These are phyloP conservation scores for Pisolithus thermaeus DNA, from an alignment of 1,284 basidiomycete genomes.

Conservation along the genomic window DNA sequence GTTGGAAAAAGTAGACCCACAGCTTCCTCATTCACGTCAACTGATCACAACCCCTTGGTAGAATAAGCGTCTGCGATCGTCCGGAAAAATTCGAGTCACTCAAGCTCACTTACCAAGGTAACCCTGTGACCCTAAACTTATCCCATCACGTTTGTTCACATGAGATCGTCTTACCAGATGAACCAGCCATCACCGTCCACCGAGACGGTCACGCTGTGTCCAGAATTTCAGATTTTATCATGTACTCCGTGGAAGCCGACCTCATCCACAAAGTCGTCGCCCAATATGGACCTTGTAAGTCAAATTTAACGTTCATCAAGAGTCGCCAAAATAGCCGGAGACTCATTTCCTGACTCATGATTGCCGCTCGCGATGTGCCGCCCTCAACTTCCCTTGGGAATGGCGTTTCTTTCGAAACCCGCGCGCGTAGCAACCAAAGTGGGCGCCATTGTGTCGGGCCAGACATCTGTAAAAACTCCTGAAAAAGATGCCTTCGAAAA, in stretches of 20 bases:
- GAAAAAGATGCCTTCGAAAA: slow-evolving; percentile 89
- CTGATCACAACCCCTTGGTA: slow-evolving; percentile 24
- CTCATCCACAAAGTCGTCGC: slow-evolving; percentile 80
- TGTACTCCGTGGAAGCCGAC: slow-evolving; percentile 95
- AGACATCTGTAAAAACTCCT: slow-evolving; percentile 96
- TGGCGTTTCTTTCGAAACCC: neutral
- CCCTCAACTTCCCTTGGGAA: neutral
- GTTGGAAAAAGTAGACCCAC: slow-evolving; percentile 72
- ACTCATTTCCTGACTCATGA: neutral
- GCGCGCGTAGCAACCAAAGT: slow-evolving; percentile 77
- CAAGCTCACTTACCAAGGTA: slow-evolving; percentile 59
- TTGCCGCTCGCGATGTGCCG: neutral
- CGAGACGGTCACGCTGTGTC: slow-evolving; percentile 82
- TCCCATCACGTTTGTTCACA: slow-evolving; percentile 5
- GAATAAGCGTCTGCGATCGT: slow-evolving; percentile 90
- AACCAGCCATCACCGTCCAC: slow-evolving; percentile 60
- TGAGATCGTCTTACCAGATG: slow-evolving; percentile 26
- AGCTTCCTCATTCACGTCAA: neutral
- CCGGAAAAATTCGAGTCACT: slow-evolving; percentile 74
- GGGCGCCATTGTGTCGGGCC: slow-evolving; percentile 88
- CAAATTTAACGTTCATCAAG: neutral
- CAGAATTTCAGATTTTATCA: slow-evolving; percentile 80
- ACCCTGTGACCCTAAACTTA: neutral
- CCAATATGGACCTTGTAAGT: slow-evolving; percentile 86
- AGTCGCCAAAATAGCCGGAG: neutral